Evolutionary conservation across 1,284 basidiomycete genomes (phyloP), one percentile per base, ranked within the genome.

Genomic region (Mrakiaceae sp.): DNA sequence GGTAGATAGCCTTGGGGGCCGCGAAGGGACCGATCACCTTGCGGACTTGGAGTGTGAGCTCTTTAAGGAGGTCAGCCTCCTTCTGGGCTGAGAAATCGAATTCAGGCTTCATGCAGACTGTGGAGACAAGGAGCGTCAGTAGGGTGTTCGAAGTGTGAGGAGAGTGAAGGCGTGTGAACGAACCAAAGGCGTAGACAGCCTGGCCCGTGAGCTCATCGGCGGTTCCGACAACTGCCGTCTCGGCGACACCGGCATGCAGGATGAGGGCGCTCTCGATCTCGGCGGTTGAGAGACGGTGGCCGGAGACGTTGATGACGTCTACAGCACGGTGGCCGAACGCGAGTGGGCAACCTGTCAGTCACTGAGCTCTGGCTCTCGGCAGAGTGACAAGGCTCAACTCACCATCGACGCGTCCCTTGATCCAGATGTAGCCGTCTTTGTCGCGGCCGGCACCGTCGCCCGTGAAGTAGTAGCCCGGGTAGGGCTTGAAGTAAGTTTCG

Each of bases 191-290:
- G 74, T 83, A 84, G 12, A 93, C 90, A 12, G 90, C 88, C 73
- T 90, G 88, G 14, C 88, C 88, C 4, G 64, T 66, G 68, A 95
- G 78, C 72, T 95, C 91, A 74, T 95, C 91, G 14, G 85, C 81
- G 3, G 86, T 87, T 42, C 91, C 93, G 67, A 96, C 90, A 42
- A 95, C 92, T 77, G 70, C 67, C 0, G 94, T 91, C 81, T 98
- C 95, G 4, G 93, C 92, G 50, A 98, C 92, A 69, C 94, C 95
- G 68, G 85, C 84, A 81, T 98, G 94, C 71, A 89, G 78, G 76
- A 97, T 95, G 61, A 98, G 82, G 3, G 94, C 94, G 5, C 88
- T 91, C 80, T 98, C 95, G 70, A 98, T 95, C 79, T 98, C 95
- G 66, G 95, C 94, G 0, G 95, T 98, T 52, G 90, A 95, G 64